These are phyloP conservation scores for Nicotiana knightiana DNA, from an alignment of 257 asterid species.

Conservation along the genomic window DNA sequence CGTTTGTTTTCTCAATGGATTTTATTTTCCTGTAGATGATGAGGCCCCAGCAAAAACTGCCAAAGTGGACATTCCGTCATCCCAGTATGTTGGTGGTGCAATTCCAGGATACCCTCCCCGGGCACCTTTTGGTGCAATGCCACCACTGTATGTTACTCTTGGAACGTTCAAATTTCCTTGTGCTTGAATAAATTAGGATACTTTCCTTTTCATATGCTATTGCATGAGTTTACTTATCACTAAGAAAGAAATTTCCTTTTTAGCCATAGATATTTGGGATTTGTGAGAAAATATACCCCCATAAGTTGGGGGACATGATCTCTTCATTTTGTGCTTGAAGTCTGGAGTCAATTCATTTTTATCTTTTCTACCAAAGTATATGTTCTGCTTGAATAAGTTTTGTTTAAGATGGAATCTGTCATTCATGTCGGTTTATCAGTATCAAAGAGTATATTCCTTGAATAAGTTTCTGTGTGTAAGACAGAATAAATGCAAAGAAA, in stretches of 20 bases:
- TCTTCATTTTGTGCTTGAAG: not conserved
- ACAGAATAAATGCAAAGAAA: not conserved
- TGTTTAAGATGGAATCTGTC: not conserved
- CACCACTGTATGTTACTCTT: slow-evolving; percentile 43
- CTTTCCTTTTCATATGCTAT: not conserved
- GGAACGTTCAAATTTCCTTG: not conserved
- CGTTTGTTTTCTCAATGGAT: not conserved
- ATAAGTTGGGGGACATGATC: not conserved
- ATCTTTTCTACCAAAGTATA: not conserved
- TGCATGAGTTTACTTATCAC: not conserved
- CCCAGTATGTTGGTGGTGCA: slow-evolving; percentile 50
- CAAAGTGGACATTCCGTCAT: slow-evolving; percentile 53
- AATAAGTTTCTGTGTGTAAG: not conserved
- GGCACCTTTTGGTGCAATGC: slow-evolving; percentile 41
- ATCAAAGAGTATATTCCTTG: not conserved
- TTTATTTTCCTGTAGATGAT: slow-evolving; percentile 43
- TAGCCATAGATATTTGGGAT: not conserved
- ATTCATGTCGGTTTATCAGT: not conserved
- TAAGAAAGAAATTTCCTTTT: too few species aligned
- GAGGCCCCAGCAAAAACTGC: slow-evolving; percentile 65
- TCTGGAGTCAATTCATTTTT: not conserved
- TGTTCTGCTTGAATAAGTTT: slow-evolving; percentile 1
- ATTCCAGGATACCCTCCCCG: slow-evolving; percentile 63
- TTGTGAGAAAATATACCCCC: not conserved
- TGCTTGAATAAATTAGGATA: not conserved